Evolutionary conservation across 345 rosid genomes (phyloP), one percentile per base, ranked within the genome.

Genomic region (Populus pruinosa): DNA sequence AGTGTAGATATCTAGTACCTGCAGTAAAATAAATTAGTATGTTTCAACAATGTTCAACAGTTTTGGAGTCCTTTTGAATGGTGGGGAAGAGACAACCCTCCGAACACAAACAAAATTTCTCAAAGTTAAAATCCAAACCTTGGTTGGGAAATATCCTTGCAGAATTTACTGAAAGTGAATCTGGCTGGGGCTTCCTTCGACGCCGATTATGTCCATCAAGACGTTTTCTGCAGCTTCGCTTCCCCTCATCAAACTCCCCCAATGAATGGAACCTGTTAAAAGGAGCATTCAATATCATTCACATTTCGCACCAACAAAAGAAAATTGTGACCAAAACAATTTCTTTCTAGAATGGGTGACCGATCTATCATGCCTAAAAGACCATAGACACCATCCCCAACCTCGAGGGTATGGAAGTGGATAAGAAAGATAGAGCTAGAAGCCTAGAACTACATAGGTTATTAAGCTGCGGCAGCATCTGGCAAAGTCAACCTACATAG

Each of bases 131-230:
- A 76, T 27, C 20, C 69, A n/a, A 82, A 90, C 96, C 92, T 86
- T 82, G 89, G 78, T 75, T 73, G 66, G 89, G 35, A 78, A 84
- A 80, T 77, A 88, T 80, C 44, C 87, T 84, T 61, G 85, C 84
- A 66, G 88, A 72, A 78, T 81, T 83, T 47, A 80, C 49, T 73
- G 88, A 71, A 20, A 86, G 61, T 39, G 89, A 67, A 79, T 87
- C 90, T 0, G 89, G 90, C 75, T 88, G 96, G 33, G 92, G 85
- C 87, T 92, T 92, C 80, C 94, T 88, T 53, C 92, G 80, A 10
- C 97, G 88, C 35, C 91, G 74, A 82, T 92, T 92, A 78, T 92
- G 97, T 25, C 94, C 94, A 69, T 92, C 97, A 12, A 92, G 97
- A 23, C 94, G 88, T 75, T 89, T 92, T 70, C 97, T 86, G 82